These are phyloP conservation scores for Drechslerella stenobrocha DNA, from an alignment of 2,329 filamentous ascomycete species.

Conservation along the genomic window DNA sequence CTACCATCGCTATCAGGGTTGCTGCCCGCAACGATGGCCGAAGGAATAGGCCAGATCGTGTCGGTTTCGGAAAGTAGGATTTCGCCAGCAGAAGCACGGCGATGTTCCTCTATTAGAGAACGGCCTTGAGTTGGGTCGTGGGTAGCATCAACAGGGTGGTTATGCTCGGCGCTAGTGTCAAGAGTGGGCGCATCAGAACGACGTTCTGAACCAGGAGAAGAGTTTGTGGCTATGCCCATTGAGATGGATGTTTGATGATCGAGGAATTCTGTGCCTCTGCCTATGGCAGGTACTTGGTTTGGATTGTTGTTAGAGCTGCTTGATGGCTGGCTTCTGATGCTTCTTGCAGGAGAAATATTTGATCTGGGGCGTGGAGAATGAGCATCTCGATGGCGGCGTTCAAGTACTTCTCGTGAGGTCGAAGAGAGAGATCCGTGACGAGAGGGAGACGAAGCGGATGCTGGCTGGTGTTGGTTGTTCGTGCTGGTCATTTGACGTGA, in stretches of 20 bases:
- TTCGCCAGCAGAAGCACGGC: constrained; percentile 39
- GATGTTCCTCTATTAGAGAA: constrained; percentile 38
- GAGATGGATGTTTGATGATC: constrained; percentile 3
- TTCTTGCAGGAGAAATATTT: constrained; percentile 37
- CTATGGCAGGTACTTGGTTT: constrained; percentile 1
- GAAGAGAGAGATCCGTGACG: constrained; percentile 43
- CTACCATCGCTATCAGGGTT: constrained; percentile 27
- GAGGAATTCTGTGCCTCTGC: constrained; percentile 14
- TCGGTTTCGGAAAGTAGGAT: constrained; percentile 46
- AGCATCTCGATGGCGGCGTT: constrained; percentile 43
- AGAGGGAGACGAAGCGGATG: constrained; percentile 34
- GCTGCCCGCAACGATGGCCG: neutral
- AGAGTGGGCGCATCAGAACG: constrained; percentile 19
- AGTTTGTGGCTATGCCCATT: constrained; percentile 1
- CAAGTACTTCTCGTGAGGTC: constrained; percentile 46
- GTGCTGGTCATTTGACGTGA: constrained; percentile 28
- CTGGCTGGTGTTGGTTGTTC: constrained; percentile 28
- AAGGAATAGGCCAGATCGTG: constrained; percentile 30
- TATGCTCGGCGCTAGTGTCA: constrained; percentile 42
- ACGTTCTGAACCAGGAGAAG: constrained; percentile 6
- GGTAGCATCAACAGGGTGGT: constrained; percentile 33
- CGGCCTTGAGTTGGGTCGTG: constrained; percentile 45
- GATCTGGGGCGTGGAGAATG: constrained; percentile 30
- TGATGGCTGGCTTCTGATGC: constrained; percentile 21
- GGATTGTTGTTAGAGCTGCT: constrained; percentile 7